These are phyloP conservation scores for Malassezia pachydermatis DNA, from an alignment of 1,284 basidiomycete genomes.

Conservation along the genomic window DNA sequence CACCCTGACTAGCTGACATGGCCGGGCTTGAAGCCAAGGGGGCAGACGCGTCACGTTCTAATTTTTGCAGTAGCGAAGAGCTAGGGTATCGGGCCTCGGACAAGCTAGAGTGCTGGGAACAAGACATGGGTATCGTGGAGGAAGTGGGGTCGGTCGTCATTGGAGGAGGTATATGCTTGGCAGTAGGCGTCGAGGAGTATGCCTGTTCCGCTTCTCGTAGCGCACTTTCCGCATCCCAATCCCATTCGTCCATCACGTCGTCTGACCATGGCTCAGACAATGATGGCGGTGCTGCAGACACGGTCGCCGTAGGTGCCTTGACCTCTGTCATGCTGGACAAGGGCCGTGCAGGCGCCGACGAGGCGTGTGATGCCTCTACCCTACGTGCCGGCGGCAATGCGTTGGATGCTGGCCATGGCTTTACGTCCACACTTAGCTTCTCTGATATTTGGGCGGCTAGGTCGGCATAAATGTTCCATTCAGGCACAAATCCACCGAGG, in stretches of 20 bases:
- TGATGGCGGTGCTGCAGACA: no score
- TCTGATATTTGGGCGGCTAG: background rate
- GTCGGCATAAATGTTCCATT: background rate
- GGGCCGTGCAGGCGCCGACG: no score
- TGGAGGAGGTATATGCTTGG: no score
- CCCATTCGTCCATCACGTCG: conserved; percentile 13
- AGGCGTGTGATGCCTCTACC: no score
- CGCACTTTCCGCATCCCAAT: conserved; percentile 12
- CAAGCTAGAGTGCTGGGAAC: background rate
- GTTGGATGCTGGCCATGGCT: no score
- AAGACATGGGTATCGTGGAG: no score
- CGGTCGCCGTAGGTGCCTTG: background rate
- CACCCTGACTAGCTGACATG: background rate
- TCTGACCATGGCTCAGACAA: background rate
- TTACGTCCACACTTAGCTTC: no score
- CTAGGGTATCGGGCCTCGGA: background rate
- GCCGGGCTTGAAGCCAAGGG: background rate
- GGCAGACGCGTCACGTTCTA: background rate
- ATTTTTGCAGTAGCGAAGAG: conserved; percentile 9
- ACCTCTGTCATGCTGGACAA: no score
- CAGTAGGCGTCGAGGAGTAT: background rate
- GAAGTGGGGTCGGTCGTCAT: no score
- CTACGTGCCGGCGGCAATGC: no score
- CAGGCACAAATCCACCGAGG: conserved; percentile 7
- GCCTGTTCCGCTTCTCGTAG: conserved; percentile 11